phyloP scores from a whole-genome alignment of 148 eudicot species.

The Drosera capensis region DNA sequence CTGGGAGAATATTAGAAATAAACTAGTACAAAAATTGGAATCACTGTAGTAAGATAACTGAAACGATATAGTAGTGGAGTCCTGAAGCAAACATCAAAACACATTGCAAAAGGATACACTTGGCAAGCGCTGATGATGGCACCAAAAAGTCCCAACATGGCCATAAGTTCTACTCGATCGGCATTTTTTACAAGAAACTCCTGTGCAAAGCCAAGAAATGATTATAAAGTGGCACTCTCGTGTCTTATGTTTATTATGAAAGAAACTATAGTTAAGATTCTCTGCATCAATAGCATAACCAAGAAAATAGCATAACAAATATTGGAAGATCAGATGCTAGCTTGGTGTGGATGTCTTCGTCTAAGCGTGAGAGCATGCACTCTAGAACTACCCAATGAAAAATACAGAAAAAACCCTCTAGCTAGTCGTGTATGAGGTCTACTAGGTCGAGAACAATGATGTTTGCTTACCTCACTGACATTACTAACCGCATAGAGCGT shows the following conservation, averaged over 20 bases:
- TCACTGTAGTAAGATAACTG: too few relatives aligned
- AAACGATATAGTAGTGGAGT: too few relatives aligned
- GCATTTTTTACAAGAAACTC: conserved; percentile 81
- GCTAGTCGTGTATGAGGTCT: too few relatives aligned
- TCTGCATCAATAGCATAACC: too few relatives aligned
- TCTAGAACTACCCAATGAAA: too few relatives aligned
- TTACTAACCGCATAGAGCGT: conserved; percentile 72
- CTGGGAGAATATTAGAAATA: too few relatives aligned
- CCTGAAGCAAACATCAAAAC: not conserved
- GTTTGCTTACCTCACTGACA: conserved; percentile 57
- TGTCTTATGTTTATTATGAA: not conserved
- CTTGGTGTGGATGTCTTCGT: too few relatives aligned
- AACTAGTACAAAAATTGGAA: too few relatives aligned
- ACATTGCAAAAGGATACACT: conserved; percentile 65
- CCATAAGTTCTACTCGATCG: conserved; percentile 73
- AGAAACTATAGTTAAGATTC: not conserved
- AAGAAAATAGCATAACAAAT: too few relatives aligned
- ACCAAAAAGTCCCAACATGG: conserved; percentile 74
- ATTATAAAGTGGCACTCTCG: conserved; percentile 1
- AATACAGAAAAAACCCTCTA: too few relatives aligned
- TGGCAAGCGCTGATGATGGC: conserved; percentile 70
- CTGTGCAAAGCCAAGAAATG: conserved; percentile 21
- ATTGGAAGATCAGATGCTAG: too few relatives aligned
- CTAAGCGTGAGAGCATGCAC: too few relatives aligned
- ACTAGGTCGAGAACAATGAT: not conserved